Evolutionary conservation across 805 yeast genomes (phyloP).

Genomic region (Starmerella apicola): DNA sequence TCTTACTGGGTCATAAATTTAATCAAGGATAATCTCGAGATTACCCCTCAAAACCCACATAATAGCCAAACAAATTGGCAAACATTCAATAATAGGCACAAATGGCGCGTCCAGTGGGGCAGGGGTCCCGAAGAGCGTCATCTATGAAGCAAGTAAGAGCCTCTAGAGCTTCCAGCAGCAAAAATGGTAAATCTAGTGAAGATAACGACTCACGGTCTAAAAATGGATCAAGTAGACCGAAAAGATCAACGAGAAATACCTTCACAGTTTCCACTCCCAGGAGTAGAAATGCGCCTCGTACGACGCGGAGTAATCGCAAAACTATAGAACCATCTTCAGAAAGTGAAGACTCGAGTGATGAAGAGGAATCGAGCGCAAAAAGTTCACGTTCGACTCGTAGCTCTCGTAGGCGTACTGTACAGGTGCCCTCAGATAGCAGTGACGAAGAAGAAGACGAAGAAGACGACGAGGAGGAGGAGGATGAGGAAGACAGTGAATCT

Average conservation of each 20-base stretch:
- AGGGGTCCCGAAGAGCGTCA: constrained; percentile 11
- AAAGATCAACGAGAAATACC: too few species aligned
- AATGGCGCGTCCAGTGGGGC: constrained; percentile 15
- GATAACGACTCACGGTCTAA: too few species aligned
- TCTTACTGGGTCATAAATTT: too few species aligned
- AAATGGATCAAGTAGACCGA: too few species aligned
- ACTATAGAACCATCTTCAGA: background rate
- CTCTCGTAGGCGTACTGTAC: too few species aligned
- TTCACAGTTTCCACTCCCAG: too few species aligned
- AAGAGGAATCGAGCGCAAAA: background rate
- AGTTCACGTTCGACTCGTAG: background rate
- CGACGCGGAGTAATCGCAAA: background rate
- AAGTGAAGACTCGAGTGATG: background rate
- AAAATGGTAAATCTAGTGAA: too few species aligned
- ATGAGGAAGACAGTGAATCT: background rate
- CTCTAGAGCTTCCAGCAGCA: background rate
- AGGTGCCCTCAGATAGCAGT: background rate
- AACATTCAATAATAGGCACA: background rate
- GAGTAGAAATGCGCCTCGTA: too few species aligned
- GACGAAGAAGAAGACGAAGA: background rate
- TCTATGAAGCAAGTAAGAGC: too few species aligned
- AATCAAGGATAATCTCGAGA: too few species aligned
- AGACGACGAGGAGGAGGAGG: background rate
- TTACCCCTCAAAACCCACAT: background rate
- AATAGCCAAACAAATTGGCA: background rate